Evolutionary conservation across 495 filamentous ascomycete genomes (phyloP).

Genomic region (Lasiosphaeriaceae sp.): DNA sequence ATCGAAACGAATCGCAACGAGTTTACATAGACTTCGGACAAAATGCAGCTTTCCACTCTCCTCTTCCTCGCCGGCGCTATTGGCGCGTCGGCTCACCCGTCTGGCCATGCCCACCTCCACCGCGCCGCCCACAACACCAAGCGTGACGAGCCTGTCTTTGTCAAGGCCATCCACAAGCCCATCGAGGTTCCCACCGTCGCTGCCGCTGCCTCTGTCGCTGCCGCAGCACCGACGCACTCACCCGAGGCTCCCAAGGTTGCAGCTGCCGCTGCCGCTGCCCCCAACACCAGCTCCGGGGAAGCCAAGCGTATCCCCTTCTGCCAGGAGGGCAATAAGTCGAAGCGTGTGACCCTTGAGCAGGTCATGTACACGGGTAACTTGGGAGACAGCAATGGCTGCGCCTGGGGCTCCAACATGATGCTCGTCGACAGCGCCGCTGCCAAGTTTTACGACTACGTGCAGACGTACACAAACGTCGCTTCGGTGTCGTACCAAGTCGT

Average conservation of each 20-base stretch:
- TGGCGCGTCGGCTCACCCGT: slow-evolving; percentile 27
- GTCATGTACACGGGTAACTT: slow-evolving; percentile 34
- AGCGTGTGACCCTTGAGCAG: slow-evolving; percentile 34
- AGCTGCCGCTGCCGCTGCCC: neutral
- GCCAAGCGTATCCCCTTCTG: slow-evolving; percentile 23
- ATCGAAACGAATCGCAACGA: slow-evolving; percentile 7
- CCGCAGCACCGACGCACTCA: too few relatives aligned
- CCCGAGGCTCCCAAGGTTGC: neutral
- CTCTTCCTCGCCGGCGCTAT: slow-evolving; percentile 28
- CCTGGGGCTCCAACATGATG: slow-evolving; percentile 37
- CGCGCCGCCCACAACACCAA: slow-evolving; percentile 18
- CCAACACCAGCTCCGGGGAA: neutral
- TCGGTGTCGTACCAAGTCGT: slow-evolving; percentile 21
- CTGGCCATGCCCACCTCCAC: slow-evolving; percentile 31
- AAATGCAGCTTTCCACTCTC: slow-evolving; percentile 28
- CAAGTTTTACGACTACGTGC: slow-evolving; percentile 31
- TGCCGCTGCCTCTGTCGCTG: neutral
- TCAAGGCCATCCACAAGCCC: slow-evolving; percentile 24
- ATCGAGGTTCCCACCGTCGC: neutral
- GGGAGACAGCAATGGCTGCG: slow-evolving; percentile 25
- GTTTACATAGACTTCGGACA: slow-evolving; percentile 2
- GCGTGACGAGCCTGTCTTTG: slow-evolving; percentile 15
- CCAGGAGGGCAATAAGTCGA: slow-evolving; percentile 20
- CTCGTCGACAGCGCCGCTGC: slow-evolving; percentile 32
- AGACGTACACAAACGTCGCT: slow-evolving; percentile 33